Conservation (phyloP, 2,329 filamentous ascomycete species). For the Alternaria panax region DNA sequence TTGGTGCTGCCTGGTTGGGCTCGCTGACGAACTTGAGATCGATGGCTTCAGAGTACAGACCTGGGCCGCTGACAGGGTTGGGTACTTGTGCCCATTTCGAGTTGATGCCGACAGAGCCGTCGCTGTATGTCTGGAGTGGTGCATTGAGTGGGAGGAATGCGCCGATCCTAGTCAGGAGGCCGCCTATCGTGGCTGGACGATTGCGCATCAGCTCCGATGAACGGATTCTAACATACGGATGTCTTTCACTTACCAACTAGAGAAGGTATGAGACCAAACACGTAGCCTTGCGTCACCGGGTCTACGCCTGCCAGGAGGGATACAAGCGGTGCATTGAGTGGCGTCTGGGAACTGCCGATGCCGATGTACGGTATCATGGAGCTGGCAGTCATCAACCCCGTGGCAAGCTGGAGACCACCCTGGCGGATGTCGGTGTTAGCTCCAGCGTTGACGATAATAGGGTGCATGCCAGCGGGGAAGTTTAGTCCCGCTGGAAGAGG, state of each 20-base stretch:
- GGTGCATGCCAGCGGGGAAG: slow-evolving; percentile 11
- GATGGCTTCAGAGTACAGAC: slow-evolving; percentile 14
- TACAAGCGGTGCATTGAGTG: slow-evolving; percentile 12
- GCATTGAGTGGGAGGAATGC: slow-evolving; percentile 11
- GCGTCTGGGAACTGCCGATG: slow-evolving; percentile 1
- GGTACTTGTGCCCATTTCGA: slow-evolving; percentile 15
- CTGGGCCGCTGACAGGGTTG: slow-evolving; percentile 12
- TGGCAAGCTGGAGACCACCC: slow-evolving; percentile 9
- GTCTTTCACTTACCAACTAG: slow-evolving; percentile 2
- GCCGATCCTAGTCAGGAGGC: slow-evolving; percentile 11
- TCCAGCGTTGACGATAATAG: slow-evolving; percentile 9
- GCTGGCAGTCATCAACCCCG: slow-evolving; percentile 3
- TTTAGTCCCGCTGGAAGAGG: slow-evolving; percentile 1
- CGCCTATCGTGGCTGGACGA: slow-evolving; percentile 8
- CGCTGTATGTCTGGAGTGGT: slow-evolving; percentile 6
- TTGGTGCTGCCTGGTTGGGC: slow-evolving; percentile 1
- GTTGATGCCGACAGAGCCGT: slow-evolving; percentile 10
- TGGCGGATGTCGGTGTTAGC: slow-evolving; percentile 12
- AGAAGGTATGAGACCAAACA: slow-evolving; percentile 8
- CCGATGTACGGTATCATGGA: slow-evolving; percentile 14
- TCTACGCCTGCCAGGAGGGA: slow-evolving; percentile 11
- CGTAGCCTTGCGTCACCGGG: slow-evolving; percentile 3
- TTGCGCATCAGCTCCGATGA: neutral
- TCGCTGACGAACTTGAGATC: slow-evolving; percentile 17
- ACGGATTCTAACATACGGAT: neutral